A percentile compares a stretch with the other conserved stretches of the same genome.
Conservation (phyloP, 768 basidiomycete species). For the Tylopilus felleus region DNA sequence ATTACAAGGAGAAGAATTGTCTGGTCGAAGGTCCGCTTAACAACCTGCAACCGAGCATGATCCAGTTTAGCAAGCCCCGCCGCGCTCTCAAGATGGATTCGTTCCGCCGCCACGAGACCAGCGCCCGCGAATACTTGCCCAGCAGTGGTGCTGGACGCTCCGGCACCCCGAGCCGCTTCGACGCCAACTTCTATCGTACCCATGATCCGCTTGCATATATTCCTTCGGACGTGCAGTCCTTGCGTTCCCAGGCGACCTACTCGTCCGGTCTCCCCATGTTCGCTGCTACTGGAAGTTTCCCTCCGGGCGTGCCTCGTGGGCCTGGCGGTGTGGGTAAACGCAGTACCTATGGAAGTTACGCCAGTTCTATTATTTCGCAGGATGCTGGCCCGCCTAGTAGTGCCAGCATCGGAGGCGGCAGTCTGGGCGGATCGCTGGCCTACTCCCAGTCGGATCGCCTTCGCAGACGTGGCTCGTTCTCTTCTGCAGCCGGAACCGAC, state of each 20-base stretch:
- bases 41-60: constrained; percentile 97
- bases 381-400: constrained; percentile 66
- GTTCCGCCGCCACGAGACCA: constrained; percentile 90
- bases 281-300: constrained; percentile 64
- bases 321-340: constrained; percentile 62
- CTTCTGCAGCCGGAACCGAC: constrained; percentile 72
- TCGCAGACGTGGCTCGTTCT: constrained; percentile 71
- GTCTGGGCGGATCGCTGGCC: constrained; percentile 55
- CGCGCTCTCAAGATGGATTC: constrained; percentile 91
- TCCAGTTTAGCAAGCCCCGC: constrained; percentile 97
- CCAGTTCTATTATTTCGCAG: constrained; percentile 91
- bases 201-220: constrained; percentile 94
- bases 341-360: constrained; percentile 74
- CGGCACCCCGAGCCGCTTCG: constrained; percentile 92
- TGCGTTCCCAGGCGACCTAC: constrained; percentile 95
- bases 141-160: constrained; percentile 49
- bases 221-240: constrained; percentile 91
- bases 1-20: constrained; percentile 94
- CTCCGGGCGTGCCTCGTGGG: constrained; percentile 61
- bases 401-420: constrained; percentile 56
- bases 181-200: constrained; percentile 91
- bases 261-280: constrained; percentile 91
- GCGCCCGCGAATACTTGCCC: constrained; percentile 73
- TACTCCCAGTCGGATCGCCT: constrained; percentile 92
- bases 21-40: constrained; percentile 96